Evolutionary conservation across 164 flowering plant genomes (phyloP), one percentile per base, ranked within the genome.

Genomic region (Tetrastigma voinierianum): DNA sequence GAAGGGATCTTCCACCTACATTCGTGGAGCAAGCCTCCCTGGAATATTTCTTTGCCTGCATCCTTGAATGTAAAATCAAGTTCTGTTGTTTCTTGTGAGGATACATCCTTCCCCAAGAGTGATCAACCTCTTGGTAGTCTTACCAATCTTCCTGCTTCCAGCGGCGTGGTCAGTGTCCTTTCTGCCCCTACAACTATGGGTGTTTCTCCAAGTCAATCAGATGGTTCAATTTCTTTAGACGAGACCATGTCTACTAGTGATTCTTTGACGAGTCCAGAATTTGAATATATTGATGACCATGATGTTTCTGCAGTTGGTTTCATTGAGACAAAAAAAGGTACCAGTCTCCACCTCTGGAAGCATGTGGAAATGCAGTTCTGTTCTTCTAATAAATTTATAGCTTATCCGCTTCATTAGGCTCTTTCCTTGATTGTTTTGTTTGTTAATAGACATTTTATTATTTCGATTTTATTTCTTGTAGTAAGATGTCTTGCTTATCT

Each of bases 181-280:
- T 12, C 14, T 46, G 23, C 23, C 13, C 54, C 45, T 19, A 57
- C 46, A 57, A 3, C 21, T 21, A 61, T 68, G 67, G 76, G 76
- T 47, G 52, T 71, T n/a, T 86, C 92, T 61, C 85, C 88, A 20
- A 66, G 72, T 69, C 61, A 43, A 54, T 85, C 90, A 62, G 80
- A 59, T 46, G 69, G 63, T 23, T 86, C 88, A 48, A 79, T 84
- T 61, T 86, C 95, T 46, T 66, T 87, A 88, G 91, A 85, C 72
- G 96, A 87, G 61, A 78, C 87, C 9, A 87, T 84, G 89, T 91
- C 96, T 25, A 80, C 87, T 17, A 80, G 86, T 74, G 86, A 85
- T 67, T 89, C 95, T 43, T 66, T 91, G 65, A 89, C 78, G 72
- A 91, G 93, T 63, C 87, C 91, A 15, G 87, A 86, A 32, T 68